Evolutionary conservation across 2,329 filamentous ascomycete genomes (phyloP), one percentile per base, ranked within the genome.

Genomic region (Pseudocercospora crystallina): DNA sequence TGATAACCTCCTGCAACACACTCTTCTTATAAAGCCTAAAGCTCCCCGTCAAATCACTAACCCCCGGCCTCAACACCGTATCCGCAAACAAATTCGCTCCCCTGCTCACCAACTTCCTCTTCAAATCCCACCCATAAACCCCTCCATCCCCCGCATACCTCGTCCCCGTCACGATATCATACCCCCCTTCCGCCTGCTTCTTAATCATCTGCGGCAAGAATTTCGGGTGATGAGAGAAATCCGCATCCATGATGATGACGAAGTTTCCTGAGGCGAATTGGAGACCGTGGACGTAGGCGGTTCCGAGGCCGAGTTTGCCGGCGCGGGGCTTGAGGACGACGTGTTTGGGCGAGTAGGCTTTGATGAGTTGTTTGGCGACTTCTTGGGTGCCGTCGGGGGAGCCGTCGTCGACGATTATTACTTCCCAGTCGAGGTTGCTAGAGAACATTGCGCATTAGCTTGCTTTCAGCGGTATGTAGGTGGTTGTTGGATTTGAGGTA

Each of bases 171-270:
- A 99, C 91, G 63, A 99, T 99, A 69, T 99, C 94, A 76, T 90
- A 95, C 77, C 90, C 84, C 59, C 78, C 85, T 49, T 77, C 75
- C 71, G 83, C 81, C 73, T 97, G 94, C 61, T 85, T 81, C 53
- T 80, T 81, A 65, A 99, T 89, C 90, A 99, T 97, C 68, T 86
- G 80, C 47, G 91, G 85, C 73, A 99, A 96, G 82, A 97, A 99
- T 76, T 97, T 99, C 69, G 94, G 94, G 79, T 99, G 94, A 77
- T 99, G 94, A 64, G 84, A 90, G 81, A 99, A 99, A 76, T 99
- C 94, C 74, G 95, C 94, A 78, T 99, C 94, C 94, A 99, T 99
- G 81, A 99, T 99, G 79, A 99, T 89, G 69, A 99, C 89, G 69
- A 85, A 97, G 81, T 95, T 96, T 65, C 94, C 94, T 15, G 85